Base-by-base conservation (phyloP, 192 early-diverging fungal species). In the Chytriomyces confervae region DNA sequence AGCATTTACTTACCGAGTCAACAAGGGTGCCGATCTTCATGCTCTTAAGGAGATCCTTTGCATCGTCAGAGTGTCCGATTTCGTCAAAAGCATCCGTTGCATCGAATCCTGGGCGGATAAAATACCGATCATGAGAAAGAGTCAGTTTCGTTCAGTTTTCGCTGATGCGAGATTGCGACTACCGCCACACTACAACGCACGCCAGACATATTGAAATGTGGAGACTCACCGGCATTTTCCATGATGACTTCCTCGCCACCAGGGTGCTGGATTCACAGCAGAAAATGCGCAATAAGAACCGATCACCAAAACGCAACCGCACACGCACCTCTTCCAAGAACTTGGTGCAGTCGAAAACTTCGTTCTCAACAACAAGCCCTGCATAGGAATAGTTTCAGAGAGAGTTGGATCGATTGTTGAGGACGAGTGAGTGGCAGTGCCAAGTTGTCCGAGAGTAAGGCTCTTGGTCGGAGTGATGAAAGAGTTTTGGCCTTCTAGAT, bases 231-330 rank as follows among this genome's bases (percentile, higher is more conserved):
- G 64, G 91, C 95, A 77, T 92, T 89, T 84, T 97, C 97, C 57
- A 96, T 79, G 75, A 98, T 85, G 13, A 98, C 94, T 83, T 98
- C 97, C 85, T 97, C 97, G 81, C 97, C 97, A 82, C 97, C 97
- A 27, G 97, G 97, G 83, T 98, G 97, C 93, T 97, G 51, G 10
- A 70, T 16, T 43, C 43, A 23, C 63, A 76, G 29, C 24, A 48
- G 7, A 5, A 23, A 53, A 18, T 7, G 11, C 24, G 24, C 69
- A 78, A 78, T 43, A 53, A 7, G 29, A 16, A 27, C 60, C 70
- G 29, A 20, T 13, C 13, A 16, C 44, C 7, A 47, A 3, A 9
- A n/a, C 69, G 11, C 23, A 11, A 81, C 4, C 16, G 44, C 57
- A 16, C n/a, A 29, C 49, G 7, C 48, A 78, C 78, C 78, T 87